Evolutionary conservation across 2,329 filamentous ascomycete genomes (phyloP).

Genomic region (Colletotrichum incanum): DNA sequence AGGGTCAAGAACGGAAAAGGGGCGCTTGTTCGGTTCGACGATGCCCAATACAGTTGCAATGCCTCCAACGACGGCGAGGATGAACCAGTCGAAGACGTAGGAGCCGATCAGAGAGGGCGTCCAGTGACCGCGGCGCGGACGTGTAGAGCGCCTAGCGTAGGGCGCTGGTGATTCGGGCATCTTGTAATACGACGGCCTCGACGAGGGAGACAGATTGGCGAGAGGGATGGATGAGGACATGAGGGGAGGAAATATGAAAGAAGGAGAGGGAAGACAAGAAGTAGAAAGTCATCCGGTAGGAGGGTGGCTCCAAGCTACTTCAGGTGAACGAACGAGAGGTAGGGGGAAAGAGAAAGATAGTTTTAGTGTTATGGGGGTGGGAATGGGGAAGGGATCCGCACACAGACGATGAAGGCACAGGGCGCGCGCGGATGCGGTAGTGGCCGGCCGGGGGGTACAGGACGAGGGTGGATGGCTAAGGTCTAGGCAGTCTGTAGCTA

Average conservation of each 20-base stretch:
- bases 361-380: conserved; percentile 28
- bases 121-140: conserved; percentile 36
- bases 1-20: conserved; percentile 80
- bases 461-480: not conserved
- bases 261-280: conserved; percentile 19
- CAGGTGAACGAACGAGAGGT: conserved; percentile 29
- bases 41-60: conserved; percentile 73
- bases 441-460: not conserved
- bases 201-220: conserved; percentile 36
- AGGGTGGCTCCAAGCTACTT: conserved; percentile 33
- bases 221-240: conserved; percentile 45
- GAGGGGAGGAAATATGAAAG: conserved; percentile 17
- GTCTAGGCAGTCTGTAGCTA: not conserved
- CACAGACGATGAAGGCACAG: conserved; percentile 13
- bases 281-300: conserved; percentile 32
- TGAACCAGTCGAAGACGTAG: conserved; percentile 82
- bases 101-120: conserved; percentile 65
- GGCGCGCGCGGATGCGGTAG: conserved; percentile 19
- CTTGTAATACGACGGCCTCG: conserved; percentile 42
- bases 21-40: conserved; percentile 76
- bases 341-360: conserved; percentile 31
- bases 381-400: conserved; percentile 38
- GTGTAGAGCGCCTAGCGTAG: conserved; percentile 33
- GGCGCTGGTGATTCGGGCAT: conserved; percentile 52
- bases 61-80: conserved; percentile 72